Percentiles rank a stretch among this genome's conserved stretches.
Evolutionary conservation across 139 green algal species (phyloP).

Genomic region (Bryopsis sp.): DNA sequence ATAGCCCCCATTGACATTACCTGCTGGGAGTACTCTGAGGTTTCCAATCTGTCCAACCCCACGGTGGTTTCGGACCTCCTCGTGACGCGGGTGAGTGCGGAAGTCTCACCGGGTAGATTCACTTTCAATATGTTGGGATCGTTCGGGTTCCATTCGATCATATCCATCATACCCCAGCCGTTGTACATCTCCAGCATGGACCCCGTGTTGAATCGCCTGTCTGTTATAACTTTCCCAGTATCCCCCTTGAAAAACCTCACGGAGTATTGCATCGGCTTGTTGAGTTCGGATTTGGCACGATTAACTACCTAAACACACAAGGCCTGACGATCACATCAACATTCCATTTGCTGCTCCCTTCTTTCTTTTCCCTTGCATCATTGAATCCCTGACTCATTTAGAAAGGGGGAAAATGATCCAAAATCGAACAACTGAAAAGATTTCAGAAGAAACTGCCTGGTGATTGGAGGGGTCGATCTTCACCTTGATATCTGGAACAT

Average conservation of each 20-base stretch:
- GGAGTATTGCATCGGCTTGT: slow-evolving; percentile 20
- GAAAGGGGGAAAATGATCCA: no score
- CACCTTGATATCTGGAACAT: slow-evolving; percentile 42
- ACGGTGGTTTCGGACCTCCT: slow-evolving; percentile 29
- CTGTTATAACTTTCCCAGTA: slow-evolving; percentile 34
- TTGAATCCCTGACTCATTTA: no score
- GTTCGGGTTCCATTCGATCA: slow-evolving; percentile 56
- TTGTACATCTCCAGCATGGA: slow-evolving; percentile 41
- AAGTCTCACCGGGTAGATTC: slow-evolving; percentile 26
- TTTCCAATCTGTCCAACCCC: slow-evolving; percentile 29
- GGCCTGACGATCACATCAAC: neutral
- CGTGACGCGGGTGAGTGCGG: slow-evolving; percentile 48
- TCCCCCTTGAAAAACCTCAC: slow-evolving; percentile 32
- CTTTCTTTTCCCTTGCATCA: neutral
- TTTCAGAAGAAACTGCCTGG: neutral
- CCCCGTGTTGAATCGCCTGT: slow-evolving; percentile 49
- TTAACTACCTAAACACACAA: slow-evolving; percentile 21
- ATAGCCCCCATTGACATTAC: no score
- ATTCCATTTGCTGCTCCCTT: no score
- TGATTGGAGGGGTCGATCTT: neutral
- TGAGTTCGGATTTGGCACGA: slow-evolving; percentile 24
- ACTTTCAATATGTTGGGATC: slow-evolving; percentile 63
- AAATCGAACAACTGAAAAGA: no score
- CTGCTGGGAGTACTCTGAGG: slow-evolving; percentile 64
- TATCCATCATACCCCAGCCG: slow-evolving; percentile 17